phyloP scores from a whole-genome alignment of 441 rosid genomes.

The Erodium texanum region DNA sequence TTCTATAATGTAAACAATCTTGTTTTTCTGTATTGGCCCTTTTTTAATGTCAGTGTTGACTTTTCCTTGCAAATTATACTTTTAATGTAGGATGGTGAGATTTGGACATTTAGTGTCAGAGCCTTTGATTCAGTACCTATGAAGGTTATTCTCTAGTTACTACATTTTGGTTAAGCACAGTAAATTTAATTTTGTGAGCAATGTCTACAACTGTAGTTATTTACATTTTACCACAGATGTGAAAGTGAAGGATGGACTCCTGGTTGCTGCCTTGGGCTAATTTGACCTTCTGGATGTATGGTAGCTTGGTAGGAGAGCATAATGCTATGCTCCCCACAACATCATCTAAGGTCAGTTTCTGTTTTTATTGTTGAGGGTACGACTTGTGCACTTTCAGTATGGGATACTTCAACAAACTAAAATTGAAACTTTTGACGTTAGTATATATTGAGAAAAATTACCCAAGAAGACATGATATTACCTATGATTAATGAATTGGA shows the following conservation, averaged over 20 bases:
- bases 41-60: too few relatives aligned
- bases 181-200: constrained; percentile 6
- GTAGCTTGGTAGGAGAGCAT: constrained; percentile 81
- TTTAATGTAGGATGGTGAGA: constrained; percentile 74
- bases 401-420: too few relatives aligned
- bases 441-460: too few relatives aligned
- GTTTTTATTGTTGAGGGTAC: too few relatives aligned
- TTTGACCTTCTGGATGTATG: constrained; percentile 91
- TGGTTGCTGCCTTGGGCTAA: constrained; percentile 91
- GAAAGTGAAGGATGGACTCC: constrained; percentile 77
- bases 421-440: too few relatives aligned
- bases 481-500: too few relatives aligned
- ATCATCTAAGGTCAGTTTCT: constrained; percentile 61
- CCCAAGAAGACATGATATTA: too few relatives aligned
- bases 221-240: constrained; percentile 40
- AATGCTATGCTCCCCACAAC: constrained; percentile 96
- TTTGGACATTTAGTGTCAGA: constrained; percentile 92
- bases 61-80: too few relatives aligned
- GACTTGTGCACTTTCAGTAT: too few relatives aligned
- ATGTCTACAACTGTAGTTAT: not conserved
- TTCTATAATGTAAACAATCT: too few relatives aligned
- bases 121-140: constrained; percentile 64
- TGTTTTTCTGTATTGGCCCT: too few relatives aligned
- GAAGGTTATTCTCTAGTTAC: constrained; percentile 68
- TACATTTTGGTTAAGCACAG: not conserved